Conservation (phyloP, 345 rosid genomes). For the Acer campestre region DNA sequence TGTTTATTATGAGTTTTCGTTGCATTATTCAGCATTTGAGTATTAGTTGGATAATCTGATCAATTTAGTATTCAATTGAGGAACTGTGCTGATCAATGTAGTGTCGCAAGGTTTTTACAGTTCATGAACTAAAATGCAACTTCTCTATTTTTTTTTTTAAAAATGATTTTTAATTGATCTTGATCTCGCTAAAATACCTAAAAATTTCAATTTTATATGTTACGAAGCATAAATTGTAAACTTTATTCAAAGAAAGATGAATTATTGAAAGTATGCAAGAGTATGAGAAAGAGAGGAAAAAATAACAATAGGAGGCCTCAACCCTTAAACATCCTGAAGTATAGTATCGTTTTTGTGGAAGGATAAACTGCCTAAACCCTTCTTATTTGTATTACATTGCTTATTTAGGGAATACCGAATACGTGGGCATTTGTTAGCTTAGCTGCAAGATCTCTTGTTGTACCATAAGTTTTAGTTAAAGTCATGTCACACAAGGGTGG, state of each 20-base stretch:
- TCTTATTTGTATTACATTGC: not conserved
- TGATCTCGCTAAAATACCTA: not conserved
- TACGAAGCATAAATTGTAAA: too few species aligned
- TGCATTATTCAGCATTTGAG: constrained; percentile 4
- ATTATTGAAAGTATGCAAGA: not conserved
- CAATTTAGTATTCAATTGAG: not conserved
- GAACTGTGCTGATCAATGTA: constrained; percentile 6
- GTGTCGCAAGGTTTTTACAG: not conserved
- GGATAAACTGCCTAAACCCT: not conserved
- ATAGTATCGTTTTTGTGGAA: not conserved
- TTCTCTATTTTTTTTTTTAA: not conserved
- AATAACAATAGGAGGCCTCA: not conserved
- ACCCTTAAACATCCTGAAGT: not conserved
- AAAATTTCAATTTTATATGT: not conserved
- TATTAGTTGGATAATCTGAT: not conserved
- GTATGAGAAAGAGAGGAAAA: not conserved
- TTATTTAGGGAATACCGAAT: not conserved
- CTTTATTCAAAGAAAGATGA: not conserved
- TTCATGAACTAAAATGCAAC: not conserved
- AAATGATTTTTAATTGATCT: not conserved
- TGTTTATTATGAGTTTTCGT: not conserved
- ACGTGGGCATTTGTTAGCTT: too few species aligned
- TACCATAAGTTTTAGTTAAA: not conserved
- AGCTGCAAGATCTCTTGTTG: too few species aligned
- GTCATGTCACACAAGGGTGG: not conserved